Percentiles rank a stretch among this genome's conserved stretches.
These are phyloP conservation scores for Combretum micranthum DNA, from an alignment of 345 rosid genomes.

Conservation along the genomic window DNA sequence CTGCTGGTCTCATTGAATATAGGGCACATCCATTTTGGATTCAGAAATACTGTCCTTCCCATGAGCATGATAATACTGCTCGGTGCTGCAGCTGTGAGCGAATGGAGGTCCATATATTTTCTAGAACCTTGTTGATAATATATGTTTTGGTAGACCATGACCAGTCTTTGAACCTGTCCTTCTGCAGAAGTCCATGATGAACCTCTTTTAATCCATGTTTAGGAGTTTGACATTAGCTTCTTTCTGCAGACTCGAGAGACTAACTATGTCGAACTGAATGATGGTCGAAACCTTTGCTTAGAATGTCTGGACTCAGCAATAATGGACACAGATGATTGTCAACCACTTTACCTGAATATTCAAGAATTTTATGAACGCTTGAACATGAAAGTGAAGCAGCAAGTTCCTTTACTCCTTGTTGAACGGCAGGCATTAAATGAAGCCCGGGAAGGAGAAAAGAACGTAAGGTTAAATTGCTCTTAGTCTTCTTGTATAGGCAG, in stretches of 20 bases:
- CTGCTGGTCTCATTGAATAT: slow-evolving; percentile 81
- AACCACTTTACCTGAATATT: slow-evolving; percentile 73
- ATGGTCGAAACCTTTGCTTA: slow-evolving; percentile 88
- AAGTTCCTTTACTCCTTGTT: slow-evolving; percentile 88
- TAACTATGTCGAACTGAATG: slow-evolving; percentile 58
- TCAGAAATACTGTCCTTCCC: slow-evolving; percentile 95
- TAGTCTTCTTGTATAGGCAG: slow-evolving; percentile 1
- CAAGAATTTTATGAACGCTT: slow-evolving; percentile 75
- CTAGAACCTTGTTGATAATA: slow-evolving; percentile 1
- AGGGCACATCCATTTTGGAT: slow-evolving; percentile 97
- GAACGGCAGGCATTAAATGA: slow-evolving; percentile 93
- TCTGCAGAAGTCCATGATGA: background rate
- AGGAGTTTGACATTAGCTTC: background rate
- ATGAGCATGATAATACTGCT: slow-evolving; percentile 84
- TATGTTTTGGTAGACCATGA: too few species aligned
- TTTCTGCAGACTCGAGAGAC: slow-evolving; percentile 63
- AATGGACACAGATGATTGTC: slow-evolving; percentile 82
- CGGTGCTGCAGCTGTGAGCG: slow-evolving; percentile 99
- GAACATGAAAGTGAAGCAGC: slow-evolving; percentile 84
- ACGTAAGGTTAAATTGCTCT: slow-evolving; percentile 39
- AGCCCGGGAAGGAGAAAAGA: slow-evolving; percentile 90
- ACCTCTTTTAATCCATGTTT: background rate
- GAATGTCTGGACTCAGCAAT: slow-evolving; percentile 94
- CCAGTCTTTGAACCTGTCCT: too few species aligned
- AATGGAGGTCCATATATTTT: slow-evolving; percentile 72